Evolutionary conservation across 441 rosid genomes (phyloP), one percentile per base, ranked within the genome.

Genomic region (Melastoma candidum): DNA sequence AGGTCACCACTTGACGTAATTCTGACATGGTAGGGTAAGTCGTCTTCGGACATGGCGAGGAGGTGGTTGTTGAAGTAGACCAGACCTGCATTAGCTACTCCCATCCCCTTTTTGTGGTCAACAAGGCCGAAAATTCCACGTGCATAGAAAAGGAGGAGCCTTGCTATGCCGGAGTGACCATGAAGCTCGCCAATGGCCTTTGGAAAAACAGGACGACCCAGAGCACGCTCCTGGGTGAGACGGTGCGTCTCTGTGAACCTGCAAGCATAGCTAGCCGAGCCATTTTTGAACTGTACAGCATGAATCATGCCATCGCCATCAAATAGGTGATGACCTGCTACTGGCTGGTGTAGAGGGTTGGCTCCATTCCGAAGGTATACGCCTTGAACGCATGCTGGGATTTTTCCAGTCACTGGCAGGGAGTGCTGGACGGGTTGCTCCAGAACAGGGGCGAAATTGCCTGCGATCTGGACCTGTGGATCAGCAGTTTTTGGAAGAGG

Each of bases 101-200:
- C 65, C 12, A 61, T 52, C 14, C 65, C 65, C 1, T 25, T 53
- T 2, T 24, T 39, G 43, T 53, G 65, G 27, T 61, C 65, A 14
- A 61, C 51, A 8, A 61, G 58, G 39, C 58, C 53, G 46, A 47
- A 26, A 27, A 61, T 45, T 22, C 65, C 36, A 46, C 65, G 65
- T 22, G 65, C 53, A 11, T 53, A 61, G 53, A 61, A 61, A 22
- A 61, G 53, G 48, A 61, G 39, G 22, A 61, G 58, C 65, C 65
- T 48, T 7, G 65, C 65, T 36, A 61, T 61, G n/a, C 65, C 65
- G 8, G 58, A 53, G 65, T 53, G 58, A 47, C 65, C 65, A 39
- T 61, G 65, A 47, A 61, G 65, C 51, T 61, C 65, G 11, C 65
- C 65, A 46, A 61, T 53, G 65, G 58, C 65, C 57, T 61, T 61